Base-by-base conservation (phyloP, 176 grass and related monocot species). In the Oryza nivara region DNA sequence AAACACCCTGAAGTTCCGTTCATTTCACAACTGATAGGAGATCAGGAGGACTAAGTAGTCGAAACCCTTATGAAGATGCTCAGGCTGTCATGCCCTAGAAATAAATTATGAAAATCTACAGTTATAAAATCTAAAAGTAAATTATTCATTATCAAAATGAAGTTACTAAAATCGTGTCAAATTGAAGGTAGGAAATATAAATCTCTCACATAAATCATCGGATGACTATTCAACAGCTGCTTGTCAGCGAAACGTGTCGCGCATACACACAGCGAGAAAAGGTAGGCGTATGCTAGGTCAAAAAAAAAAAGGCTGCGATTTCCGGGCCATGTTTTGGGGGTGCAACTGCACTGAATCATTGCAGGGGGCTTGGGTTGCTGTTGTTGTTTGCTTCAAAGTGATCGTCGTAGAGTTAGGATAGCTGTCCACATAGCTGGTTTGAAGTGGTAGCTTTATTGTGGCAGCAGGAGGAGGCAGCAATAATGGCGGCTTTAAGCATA, bases 311-410 rank as follows among this genome's bases (percentile, higher is more conserved):
- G 67, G 85, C 65, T 67, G 30, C 14, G 19, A 20, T 10, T 23
- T 66, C 16, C 45, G 48, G 79, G 63, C 72, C 72, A 30, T 58
- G 64, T 82, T 82, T 87, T 70, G 22, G 72, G 86, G 86, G 16
- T 23, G 58, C 58, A 63, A 63, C 58, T 70, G 86, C 80, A 78
- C 79, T 77, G 80, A 83, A 88, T 88, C 80, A 88, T 83, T 82
- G 85, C 71, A 45, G 75, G 1, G 19, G 30, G 56, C 56, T n/a
- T 4, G 56, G 9, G 65, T 14, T 13, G 26, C 15, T 65, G 60
- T n/a, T 7, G 19, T 82, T 68, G 54, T 56, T 82, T 63, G 60
- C 79, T 88, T 82, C 79, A 83, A 88, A 88, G 78, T 44, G 3
- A 82, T 67, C 4, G 8, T 63, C 9, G 58, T 23, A 44, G 43